These are phyloP conservation scores for Boechera divaricarpa DNA, from an alignment of 345 rosid species.

Conservation along the genomic window DNA sequence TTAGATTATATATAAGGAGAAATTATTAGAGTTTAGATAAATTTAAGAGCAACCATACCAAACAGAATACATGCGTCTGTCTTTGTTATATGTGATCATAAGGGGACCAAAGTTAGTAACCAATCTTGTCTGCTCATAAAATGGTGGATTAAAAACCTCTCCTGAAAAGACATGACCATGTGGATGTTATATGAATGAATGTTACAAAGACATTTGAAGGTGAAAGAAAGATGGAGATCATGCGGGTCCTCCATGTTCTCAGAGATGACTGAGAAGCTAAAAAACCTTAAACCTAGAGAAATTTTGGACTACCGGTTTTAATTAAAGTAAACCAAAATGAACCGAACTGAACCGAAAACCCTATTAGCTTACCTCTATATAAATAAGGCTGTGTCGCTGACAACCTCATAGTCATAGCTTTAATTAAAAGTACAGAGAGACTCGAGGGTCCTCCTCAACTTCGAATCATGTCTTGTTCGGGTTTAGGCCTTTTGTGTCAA, in stretches of 20 bases:
- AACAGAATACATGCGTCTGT: neutral
- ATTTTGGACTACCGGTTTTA: neutral
- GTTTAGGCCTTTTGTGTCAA: neutral
- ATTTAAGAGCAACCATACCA: neutral
- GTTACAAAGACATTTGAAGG: too few relatives aligned
- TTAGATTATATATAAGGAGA: neutral
- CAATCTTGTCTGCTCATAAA: neutral
- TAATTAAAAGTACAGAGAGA: neutral
- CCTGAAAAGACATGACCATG: slow-evolving; percentile 19
- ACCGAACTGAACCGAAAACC: neutral
- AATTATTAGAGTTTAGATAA: neutral
- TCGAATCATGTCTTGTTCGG: neutral
- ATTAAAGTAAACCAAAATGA: neutral
- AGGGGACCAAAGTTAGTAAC: slow-evolving; percentile 13
- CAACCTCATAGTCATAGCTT: neutral
- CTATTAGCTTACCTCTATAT: neutral
- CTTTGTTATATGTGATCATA: neutral
- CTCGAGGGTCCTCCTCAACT: neutral
- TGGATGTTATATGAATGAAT: neutral
- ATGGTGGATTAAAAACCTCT: neutral
- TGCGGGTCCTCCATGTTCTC: too few relatives aligned
- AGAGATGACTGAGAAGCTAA: neutral
- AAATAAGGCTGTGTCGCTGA: neutral
- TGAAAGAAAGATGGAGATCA: too few relatives aligned
- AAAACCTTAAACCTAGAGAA: neutral